Percentiles rank a stretch among this genome's conserved stretches.
Evolutionary conservation across 1,284 basidiomycete genomes (phyloP).

Genomic region (Tilletia horrida): DNA sequence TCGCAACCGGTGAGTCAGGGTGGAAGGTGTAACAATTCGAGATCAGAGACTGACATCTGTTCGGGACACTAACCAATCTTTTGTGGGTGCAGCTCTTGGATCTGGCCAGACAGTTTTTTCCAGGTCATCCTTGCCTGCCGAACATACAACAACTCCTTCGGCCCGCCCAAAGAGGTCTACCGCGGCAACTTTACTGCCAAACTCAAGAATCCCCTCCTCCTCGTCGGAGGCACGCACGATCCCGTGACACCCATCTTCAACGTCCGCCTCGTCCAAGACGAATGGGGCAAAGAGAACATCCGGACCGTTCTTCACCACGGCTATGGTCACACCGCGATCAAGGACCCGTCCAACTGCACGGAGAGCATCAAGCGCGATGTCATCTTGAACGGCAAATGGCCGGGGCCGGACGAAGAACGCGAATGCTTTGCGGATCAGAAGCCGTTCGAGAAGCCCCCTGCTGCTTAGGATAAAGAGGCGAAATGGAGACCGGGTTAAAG

Average conservation of each 20-base stretch:
- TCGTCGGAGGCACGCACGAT: conserved; percentile 30
- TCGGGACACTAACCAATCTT: not conserved
- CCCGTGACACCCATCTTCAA: conserved; percentile 32
- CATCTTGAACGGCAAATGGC: conserved; percentile 4
- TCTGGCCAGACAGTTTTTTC: conserved; percentile 22
- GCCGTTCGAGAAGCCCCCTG: not conserved
- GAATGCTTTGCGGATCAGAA: conserved; percentile 8
- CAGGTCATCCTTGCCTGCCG: conserved; percentile 33
- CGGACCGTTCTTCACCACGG: conserved; percentile 27
- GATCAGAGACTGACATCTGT: too few relatives aligned
- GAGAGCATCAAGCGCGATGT: not conserved
- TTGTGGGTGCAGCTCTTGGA: not conserved
- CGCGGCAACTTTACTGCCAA: conserved; percentile 25
- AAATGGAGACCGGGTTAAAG: too few relatives aligned
- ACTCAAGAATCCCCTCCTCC: conserved; percentile 26
- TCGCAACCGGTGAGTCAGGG: not conserved
- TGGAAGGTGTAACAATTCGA: not conserved
- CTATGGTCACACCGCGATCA: conserved; percentile 1
- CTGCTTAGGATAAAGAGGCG: not conserved
- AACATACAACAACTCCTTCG: conserved; percentile 25
- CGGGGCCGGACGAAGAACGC: not conserved
- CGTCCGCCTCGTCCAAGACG: conserved; percentile 21
- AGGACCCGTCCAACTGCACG: conserved; percentile 5
- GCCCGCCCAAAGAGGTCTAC: conserved; percentile 28
- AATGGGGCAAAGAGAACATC: conserved; percentile 28